Percentiles rank a stretch among this genome's conserved stretches.
Evolutionary conservation across 257 asterid species (phyloP).

Genomic region (Gentiana macrophylla): DNA sequence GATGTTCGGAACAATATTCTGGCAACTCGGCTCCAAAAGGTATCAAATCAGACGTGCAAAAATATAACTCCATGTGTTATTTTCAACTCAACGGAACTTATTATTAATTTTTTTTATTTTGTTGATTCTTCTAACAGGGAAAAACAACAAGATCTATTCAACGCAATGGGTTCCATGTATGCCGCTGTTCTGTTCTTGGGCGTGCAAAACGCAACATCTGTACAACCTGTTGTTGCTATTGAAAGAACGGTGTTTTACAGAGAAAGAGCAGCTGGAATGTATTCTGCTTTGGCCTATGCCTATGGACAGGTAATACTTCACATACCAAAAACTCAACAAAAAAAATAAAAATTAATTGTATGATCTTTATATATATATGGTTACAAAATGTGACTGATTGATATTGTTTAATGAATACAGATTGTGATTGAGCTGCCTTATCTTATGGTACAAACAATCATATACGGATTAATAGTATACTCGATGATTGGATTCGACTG

Average conservation of each 20-base stretch:
- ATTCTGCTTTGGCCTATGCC: constrained; percentile 78
- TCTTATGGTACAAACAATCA: constrained; percentile 50
- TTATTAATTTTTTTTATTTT: not conserved
- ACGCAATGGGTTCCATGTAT: constrained; percentile 87
- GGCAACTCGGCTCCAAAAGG: constrained; percentile 91
- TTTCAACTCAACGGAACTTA: not conserved
- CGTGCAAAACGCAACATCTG: constrained; percentile 55
- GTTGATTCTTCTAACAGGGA: constrained; percentile 25
- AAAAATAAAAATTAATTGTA: not conserved
- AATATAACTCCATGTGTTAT: not conserved
- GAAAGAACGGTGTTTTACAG: constrained; percentile 83
- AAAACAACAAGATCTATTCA: constrained; percentile 50
- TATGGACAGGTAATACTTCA: constrained; percentile 50
- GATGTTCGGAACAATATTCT: constrained; percentile 91
- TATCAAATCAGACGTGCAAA: constrained; percentile 1
- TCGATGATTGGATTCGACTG: constrained; percentile 66
- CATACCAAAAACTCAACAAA: not conserved
- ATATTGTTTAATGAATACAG: constrained; percentile 23
- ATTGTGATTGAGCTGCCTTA: constrained; percentile 76
- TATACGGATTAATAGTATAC: constrained; percentile 66
- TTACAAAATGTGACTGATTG: constrained; percentile 16
- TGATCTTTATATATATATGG: constrained; percentile 33
- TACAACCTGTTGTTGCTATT: constrained; percentile 71
- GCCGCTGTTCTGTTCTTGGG: constrained; percentile 68
- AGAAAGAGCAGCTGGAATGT: constrained; percentile 93